Evolutionary conservation across 768 basidiomycete species (phyloP).

Genomic region (Cyclocybe cylindracea): DNA sequence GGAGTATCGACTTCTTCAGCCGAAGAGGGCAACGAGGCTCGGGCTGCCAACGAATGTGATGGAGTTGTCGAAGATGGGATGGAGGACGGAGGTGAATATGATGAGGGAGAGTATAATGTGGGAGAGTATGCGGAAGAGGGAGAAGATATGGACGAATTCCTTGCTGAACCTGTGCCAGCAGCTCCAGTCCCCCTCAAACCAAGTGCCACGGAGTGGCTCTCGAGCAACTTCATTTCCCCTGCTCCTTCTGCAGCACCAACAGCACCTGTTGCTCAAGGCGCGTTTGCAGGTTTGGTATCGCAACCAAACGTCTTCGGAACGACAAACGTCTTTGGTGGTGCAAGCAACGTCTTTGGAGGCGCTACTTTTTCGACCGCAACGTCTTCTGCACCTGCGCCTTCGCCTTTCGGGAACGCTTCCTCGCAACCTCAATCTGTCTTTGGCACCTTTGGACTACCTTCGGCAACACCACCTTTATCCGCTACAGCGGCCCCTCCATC

Average conservation of each 20-base stretch:
- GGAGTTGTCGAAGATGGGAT: conserved; percentile 7
- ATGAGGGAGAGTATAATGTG: conserved; percentile 21
- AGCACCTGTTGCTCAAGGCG: conserved; percentile 27
- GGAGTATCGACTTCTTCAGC: conserved; percentile 42
- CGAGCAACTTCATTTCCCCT: conserved; percentile 2
- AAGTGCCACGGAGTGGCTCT: conserved; percentile 17
- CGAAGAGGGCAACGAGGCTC: conserved; percentile 22
- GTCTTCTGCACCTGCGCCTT: conserved; percentile 6
- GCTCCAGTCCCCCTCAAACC: conserved; percentile 18
- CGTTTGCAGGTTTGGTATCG: conserved; percentile 40
- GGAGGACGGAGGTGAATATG: conserved; percentile 16
- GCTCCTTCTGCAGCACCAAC: conserved; percentile 18
- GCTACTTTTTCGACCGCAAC: conserved; percentile 19
- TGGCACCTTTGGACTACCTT: conserved; percentile 3
- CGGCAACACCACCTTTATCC: conserved; percentile 3
- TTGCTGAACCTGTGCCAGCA: neutral
- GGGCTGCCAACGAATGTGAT: conserved; percentile 24
- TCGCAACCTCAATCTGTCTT: conserved; percentile 4
- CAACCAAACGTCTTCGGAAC: conserved; percentile 39
- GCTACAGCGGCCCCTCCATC: conserved; percentile 1
- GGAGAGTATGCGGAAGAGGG: conserved; percentile 13
- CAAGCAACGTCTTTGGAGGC: conserved; percentile 21
- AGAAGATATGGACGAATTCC: conserved; percentile 1
- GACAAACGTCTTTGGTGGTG: conserved; percentile 19
- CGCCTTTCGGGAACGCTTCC: conserved; percentile 8